Evolutionary conservation across 2,329 filamentous ascomycete species (phyloP), one percentile per base, ranked within the genome.

Genomic region (Cladosporium sp.): DNA sequence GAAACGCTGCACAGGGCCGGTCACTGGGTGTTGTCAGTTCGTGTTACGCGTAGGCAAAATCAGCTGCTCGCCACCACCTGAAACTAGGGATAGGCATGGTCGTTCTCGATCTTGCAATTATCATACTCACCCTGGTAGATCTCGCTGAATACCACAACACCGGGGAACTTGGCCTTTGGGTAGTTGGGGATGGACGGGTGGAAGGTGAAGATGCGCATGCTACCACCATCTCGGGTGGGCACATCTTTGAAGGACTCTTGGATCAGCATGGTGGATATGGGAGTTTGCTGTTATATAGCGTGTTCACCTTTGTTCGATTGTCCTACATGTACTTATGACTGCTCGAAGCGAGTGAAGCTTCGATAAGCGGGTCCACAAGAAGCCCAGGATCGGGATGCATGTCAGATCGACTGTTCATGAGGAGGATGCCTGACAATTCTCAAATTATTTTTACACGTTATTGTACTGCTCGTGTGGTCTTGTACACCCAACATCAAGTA

Each of bases 111-210:
- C 23, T 26, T 37, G 5, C 40, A 40, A 37, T 1, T 10, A 37
- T 40, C 31, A 5, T 26, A 55, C 70, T 61, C 78, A 93, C 92
- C 93, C 88, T 97, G 93, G 76, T 97, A 97, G 73, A 97, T 97
- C 80, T 97, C 93, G 72, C 90, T 93, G 77, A 96, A 97, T 65
- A 97, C 84, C 16, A 91, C 90, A 5, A 97, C 91, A 23, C 91
- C 93, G 0, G 93, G 93, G 74, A 96, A 97, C 74, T 88, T 93
- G 78, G 93, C 93, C 70, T 95, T 89, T 31, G 93, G 92, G 76
- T 96, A 96, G 67, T 90, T 89, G 0, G 92, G 86, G 70, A 97
- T 89, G 16, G 86, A 88, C 8, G 93, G 93, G 75, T 97, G 92
- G 79, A 93, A 97, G 76, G 96, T 76, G 79, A 93, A 96, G 75